Percentiles rank a stretch among this genome's conserved stretches.
These are phyloP conservation scores for Knoxia roxburghii DNA, from an alignment of 257 asterid genomes.

Conservation along the genomic window DNA sequence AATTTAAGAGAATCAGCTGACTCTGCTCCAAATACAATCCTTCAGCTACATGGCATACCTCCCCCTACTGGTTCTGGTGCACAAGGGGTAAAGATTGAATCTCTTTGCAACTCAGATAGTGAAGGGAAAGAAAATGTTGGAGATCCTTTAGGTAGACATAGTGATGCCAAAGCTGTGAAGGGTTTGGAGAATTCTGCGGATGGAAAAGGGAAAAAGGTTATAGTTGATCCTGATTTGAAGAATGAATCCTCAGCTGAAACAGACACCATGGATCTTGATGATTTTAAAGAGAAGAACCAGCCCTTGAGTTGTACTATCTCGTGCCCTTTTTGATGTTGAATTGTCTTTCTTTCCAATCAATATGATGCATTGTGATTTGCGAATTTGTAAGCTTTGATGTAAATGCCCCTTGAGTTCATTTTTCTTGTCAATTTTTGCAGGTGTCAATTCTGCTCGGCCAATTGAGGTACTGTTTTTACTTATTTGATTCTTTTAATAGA, in stretches of 20 bases:
- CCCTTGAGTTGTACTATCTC: slow-evolving; percentile 29
- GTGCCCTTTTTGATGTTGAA: not conserved
- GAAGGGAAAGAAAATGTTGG: slow-evolving; percentile 33
- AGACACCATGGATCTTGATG: slow-evolving; percentile 49
- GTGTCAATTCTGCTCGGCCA: slow-evolving; percentile 37
- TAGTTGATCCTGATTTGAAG: slow-evolving; percentile 22
- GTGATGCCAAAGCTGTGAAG: not conserved
- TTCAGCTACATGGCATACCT: slow-evolving; percentile 18
- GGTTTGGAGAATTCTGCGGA: not conserved
- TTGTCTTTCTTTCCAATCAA: too few species aligned
- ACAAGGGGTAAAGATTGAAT: slow-evolving; percentile 36
- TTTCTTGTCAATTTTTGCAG: slow-evolving; percentile 39
- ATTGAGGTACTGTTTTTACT: slow-evolving; percentile 46
- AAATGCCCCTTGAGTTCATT: slow-evolving; percentile 10
- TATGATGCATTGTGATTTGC: not conserved
- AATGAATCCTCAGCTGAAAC: slow-evolving; percentile 81
- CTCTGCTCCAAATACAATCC: slow-evolving; percentile 22
- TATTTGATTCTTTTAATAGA: not conserved
- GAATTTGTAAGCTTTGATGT: not conserved
- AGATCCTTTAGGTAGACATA: slow-evolving; percentile 1
- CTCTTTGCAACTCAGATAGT: slow-evolving; percentile 31
- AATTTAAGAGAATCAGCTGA: slow-evolving; percentile 17
- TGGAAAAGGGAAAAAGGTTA: slow-evolving; percentile 11
- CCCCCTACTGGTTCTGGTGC: slow-evolving; percentile 32
- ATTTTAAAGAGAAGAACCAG: slow-evolving; percentile 29